Base-by-base conservation (phyloP, 192 early-diverging fungal genomes). In the Coemansia aciculifera region DNA sequence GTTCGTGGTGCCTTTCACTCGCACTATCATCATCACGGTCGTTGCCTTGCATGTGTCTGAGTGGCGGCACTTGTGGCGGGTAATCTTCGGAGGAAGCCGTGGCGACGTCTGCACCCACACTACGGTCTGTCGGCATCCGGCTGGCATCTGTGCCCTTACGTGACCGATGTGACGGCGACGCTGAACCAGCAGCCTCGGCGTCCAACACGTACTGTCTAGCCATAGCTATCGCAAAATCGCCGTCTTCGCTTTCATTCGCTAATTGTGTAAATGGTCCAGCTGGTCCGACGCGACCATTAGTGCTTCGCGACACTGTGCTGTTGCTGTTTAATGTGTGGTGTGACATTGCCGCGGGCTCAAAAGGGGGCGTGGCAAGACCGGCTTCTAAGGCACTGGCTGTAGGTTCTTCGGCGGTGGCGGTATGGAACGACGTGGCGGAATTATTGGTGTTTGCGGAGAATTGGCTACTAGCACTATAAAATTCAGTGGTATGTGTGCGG, bases 131-230 rank as follows among this genome's bases (percentile, higher is more conserved):
- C 19, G 38, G 24, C 62, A 61, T 69, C 5, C 63, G 59, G 24
- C 70, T 70, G 10, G 44, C 70, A 11, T 69, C 79, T 0, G 80
- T 83, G 67, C 70, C 68, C 43, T 59, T 60, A 29, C 80, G 72
- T 34, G 75, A 72, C 48, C 66, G 6, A 13, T 74, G 67, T 29
- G 77, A 79, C 24, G 80, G 72, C 42, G 75, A 67, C 10, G 69
- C 63, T 17, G 75, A 77, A 23, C 80, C 80, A 5, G 75, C 68
- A 12, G 75, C 72, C 64, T 83, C 75, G 4, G 80, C 75, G 15
- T 77, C 75, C 44, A 78, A 36, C 31, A 83, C 69, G 36, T 83
- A 83, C 29, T 78, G 80, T 29, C 64, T 46, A 15, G 80, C 75
- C 63, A 83, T 62, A 1, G 80, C 75, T 13, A 72, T 62, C 31